A percentile compares a stretch with the other conserved stretches of the same genome.
phyloP scores from a whole-genome alignment of 2,329 filamentous ascomycete species.

The Thelonectria blattea region DNA sequence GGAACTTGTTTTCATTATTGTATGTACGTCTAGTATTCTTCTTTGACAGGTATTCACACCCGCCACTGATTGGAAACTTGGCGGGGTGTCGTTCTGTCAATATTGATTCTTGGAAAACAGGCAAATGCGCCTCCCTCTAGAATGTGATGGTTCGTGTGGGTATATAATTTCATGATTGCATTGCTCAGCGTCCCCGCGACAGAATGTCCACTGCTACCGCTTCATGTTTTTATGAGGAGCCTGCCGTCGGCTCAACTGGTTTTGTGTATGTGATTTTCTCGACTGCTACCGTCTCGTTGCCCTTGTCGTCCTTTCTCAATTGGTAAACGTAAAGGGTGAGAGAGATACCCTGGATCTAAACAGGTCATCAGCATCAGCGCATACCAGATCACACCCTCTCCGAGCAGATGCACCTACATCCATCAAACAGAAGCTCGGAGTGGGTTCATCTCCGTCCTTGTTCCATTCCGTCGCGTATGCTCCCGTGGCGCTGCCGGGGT shows the following conservation, averaged over 20 bases:
- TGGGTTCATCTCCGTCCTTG: conserved; percentile 71
- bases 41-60: conserved; percentile 24
- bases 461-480: conserved; percentile 66
- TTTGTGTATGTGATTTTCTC: conserved; percentile 89
- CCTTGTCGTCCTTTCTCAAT: conserved; percentile 76
- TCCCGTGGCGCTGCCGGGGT: conserved; percentile 70
- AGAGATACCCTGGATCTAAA: conserved; percentile 91
- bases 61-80: conserved; percentile 29
- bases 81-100: conserved; percentile 23
- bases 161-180: conserved; percentile 37
- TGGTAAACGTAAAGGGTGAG: conserved; percentile 96
- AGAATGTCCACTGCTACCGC: conserved; percentile 14
- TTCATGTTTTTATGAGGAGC: conserved; percentile 48
- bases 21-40: conserved; percentile 39
- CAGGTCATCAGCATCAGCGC: conserved; percentile 31
- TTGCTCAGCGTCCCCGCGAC: conserved; percentile 26
- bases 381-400: neutral
- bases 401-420: conserved; percentile 71
- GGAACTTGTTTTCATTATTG: conserved; percentile 39
- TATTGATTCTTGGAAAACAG: conserved; percentile 30
- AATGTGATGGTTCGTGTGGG: conserved; percentile 32
- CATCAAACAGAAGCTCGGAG: conserved; percentile 96
- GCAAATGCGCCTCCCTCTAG: conserved; percentile 24
- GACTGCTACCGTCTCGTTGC: conserved; percentile 79
- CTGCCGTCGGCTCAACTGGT: conserved; percentile 64